Conservation (phyloP, 345 rosid species). For the Heritiera fomes region DNA sequence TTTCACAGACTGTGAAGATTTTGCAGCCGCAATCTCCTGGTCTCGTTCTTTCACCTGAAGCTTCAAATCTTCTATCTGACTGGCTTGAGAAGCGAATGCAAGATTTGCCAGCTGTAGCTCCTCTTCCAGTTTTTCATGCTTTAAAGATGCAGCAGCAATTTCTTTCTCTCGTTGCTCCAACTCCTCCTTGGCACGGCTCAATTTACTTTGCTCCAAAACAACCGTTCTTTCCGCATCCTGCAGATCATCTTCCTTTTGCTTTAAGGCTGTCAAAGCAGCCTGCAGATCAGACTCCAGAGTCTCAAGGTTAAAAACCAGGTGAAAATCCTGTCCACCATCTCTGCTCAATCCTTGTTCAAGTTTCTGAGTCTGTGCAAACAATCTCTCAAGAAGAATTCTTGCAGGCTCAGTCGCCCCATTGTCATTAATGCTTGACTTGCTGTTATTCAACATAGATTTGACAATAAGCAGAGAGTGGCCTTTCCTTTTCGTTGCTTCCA, state of each 20-base stretch:
- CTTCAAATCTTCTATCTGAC: constrained; percentile 66
- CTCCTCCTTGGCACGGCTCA: constrained; percentile 54
- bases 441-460: constrained; percentile 43
- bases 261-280: constrained; percentile 62
- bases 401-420: constrained; percentile 57
- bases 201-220: constrained; percentile 50
- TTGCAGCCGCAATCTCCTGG: constrained; percentile 44
- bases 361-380: constrained; percentile 64
- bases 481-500: constrained; percentile 24
- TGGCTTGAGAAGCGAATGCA: constrained; percentile 63
- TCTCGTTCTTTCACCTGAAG: constrained; percentile 55
- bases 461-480: constrained; percentile 26
- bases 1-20: constrained; percentile 46
- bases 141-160: constrained; percentile 47
- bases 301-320: constrained; percentile 41
- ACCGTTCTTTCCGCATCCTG: constrained; percentile 57
- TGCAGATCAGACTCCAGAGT: constrained; percentile 66
- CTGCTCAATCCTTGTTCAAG: constrained; percentile 51
- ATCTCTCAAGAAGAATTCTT: constrained; percentile 57
- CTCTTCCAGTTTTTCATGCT: constrained; percentile 57
- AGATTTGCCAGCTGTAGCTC: constrained; percentile 58
- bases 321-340: constrained; percentile 37
- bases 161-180: constrained; percentile 51
- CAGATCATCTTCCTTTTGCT: constrained; percentile 67
- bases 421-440: constrained; percentile 42